Conservation (phyloP, 1,284 basidiomycete species). For the Rhodotorula sp. region DNA sequence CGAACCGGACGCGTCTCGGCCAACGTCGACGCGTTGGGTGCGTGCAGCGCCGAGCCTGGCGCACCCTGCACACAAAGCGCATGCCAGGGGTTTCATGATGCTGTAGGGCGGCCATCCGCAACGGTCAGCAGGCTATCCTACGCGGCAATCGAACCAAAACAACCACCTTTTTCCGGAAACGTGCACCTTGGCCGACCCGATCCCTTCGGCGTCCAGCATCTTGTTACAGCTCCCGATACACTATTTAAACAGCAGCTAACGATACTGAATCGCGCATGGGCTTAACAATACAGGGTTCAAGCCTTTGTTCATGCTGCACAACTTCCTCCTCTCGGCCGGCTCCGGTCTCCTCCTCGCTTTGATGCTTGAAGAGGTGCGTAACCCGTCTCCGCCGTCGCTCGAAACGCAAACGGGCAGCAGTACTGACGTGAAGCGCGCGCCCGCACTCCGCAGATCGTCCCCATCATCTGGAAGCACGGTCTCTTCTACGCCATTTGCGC, state of each 20-base stretch:
- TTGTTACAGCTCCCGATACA: background rate
- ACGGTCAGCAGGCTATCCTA: too few species aligned
- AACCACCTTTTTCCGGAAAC: background rate
- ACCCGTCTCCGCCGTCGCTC: background rate
- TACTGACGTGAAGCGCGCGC: background rate
- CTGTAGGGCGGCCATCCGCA: too few species aligned
- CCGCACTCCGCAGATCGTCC: constrained; percentile 52
- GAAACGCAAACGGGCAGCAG: too few species aligned
- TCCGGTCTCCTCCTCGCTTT: constrained; percentile 76
- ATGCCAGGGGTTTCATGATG: too few species aligned
- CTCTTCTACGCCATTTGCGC: constrained; percentile 77
- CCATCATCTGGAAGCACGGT: constrained; percentile 68
- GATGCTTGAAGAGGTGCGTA: constrained; percentile 80
- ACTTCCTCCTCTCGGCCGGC: constrained; percentile 78
- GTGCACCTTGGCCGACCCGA: too few species aligned
- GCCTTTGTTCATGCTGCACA: constrained; percentile 86
- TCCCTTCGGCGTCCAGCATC: too few species aligned
- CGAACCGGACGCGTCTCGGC: background rate
- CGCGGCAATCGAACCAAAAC: background rate
- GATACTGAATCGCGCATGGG: too few species aligned
- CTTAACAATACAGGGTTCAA: too few species aligned
- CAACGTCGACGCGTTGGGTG: constrained; percentile 4
- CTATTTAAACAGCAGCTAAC: background rate
- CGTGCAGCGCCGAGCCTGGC: background rate
- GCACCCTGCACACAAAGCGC: too few species aligned